phyloP scores from a whole-genome alignment of 768 basidiomycete genomes.

The Termitomyces sp. region DNA sequence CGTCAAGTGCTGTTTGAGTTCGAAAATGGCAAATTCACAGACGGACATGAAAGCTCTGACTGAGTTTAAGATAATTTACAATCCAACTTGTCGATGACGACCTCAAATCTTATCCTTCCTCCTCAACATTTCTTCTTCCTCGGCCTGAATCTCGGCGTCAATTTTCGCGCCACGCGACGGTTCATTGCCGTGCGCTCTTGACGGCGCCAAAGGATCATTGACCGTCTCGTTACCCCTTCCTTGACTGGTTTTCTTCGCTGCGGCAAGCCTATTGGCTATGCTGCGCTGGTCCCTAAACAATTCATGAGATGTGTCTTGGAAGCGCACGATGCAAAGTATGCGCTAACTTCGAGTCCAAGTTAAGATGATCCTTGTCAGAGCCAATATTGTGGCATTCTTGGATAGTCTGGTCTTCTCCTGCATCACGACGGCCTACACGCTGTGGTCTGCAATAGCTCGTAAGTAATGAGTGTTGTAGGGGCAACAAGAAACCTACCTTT shows the following conservation, averaged over 20 bases:
- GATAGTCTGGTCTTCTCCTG: not conserved
- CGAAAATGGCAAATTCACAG: no score
- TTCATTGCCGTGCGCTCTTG: slow-evolving; percentile 47
- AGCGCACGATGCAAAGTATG: not conserved
- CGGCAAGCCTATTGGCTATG: slow-evolving; percentile 29
- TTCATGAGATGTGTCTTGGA: not conserved
- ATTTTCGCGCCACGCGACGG: slow-evolving; percentile 53
- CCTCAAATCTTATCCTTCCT: slow-evolving; percentile 29
- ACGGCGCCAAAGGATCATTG: slow-evolving; percentile 43
- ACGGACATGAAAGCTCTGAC: no score
- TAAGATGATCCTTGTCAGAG: not conserved
- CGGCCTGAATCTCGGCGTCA: slow-evolving; percentile 49
- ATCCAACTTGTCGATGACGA: not conserved
- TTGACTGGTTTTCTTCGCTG: slow-evolving; percentile 21
- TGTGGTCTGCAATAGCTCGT: not conserved
- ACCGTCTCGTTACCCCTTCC: slow-evolving; percentile 26
- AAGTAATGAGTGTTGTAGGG: not conserved
- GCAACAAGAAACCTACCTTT: slow-evolving; percentile 25
- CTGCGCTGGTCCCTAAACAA: slow-evolving; percentile 15
- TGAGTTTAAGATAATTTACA: not conserved
- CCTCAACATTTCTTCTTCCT: slow-evolving; percentile 42
- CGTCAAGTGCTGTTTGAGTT: no score
- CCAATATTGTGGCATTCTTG: not conserved
- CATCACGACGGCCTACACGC: not conserved
- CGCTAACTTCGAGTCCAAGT: not conserved